Evolutionary conservation across 2,329 filamentous ascomycete species (phyloP), one percentile per base, ranked within the genome.

Genomic region (Pleomassaria siparia): DNA sequence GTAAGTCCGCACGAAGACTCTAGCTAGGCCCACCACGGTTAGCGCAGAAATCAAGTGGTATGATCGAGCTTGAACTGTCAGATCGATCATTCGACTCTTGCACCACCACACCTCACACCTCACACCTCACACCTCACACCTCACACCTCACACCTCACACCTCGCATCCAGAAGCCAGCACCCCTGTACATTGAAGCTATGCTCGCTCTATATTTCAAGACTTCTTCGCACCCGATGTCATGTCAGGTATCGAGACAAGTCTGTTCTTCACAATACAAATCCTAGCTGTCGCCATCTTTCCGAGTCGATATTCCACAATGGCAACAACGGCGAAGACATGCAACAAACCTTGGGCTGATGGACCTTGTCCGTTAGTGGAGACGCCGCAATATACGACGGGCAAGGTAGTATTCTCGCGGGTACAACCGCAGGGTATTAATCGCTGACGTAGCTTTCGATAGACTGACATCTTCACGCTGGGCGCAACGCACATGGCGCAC

Each of bases 401-500:
- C 8, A 64, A 67, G 26, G 67, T 64, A 45, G 32, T 35, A 35
- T 6, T 5, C 15, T n/a, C 29, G 15, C 15, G n/a, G n/a, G n/a
- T n/a, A n/a, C n/a, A n/a, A n/a, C n/a, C n/a, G n/a, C 32, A 8
- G 12, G 32, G 8, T 20, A n/a, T 35, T 21, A 4, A 35, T 21
- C 5, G 18, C 15, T 4, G 10, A 18, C 6, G 16, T 18, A 35
- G 16, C 18, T 35, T 7, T 5, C 9, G 15, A 30, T 35, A 67
- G 61, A 56, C 56, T 11, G 65, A 69, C 37, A 62, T 64, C 6
- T 69, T 65, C 48, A 70, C 66, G 5, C 54, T 50, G 6, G 66
- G 66, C n/a, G 64, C 67, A 25, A 62, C 64, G 13, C 64, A 70
- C 39, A 69, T 71, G 71, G 62, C 69, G 7, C 59, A 70, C 29